Evolutionary conservation across 2,329 filamentous ascomycete species (phyloP), one percentile per base, ranked within the genome.

Genomic region (Domatiomyces catenatus): DNA sequence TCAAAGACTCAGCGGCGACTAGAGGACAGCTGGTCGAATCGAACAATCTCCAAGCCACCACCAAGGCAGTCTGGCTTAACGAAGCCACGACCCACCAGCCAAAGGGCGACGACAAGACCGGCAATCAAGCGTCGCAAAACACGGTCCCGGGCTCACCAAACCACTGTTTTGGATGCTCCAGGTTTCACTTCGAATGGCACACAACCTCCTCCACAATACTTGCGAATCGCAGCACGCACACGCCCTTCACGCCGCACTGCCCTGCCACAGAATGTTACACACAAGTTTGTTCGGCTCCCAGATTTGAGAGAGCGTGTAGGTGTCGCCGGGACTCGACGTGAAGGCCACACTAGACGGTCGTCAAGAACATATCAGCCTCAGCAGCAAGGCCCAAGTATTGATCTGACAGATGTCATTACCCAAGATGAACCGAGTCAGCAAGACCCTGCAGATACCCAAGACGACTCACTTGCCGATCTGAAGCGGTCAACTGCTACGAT

Each of bases 291-390:
- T 47, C 67, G 69, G 48, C 62, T 81, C 22, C 71, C 70, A 15
- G 77, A 72, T 20, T 64, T 62, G 28, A 57, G 65, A 7, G 78
- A 81, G 53, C 80, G 76, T 0, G 64, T 69, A 46, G 77, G 81
- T 58, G 75, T 74, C 6, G 73, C 71, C 48, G 56, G 60, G 28
- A 67, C 69, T 2, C 64, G 81, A 48, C 63, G 60, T 45, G 66
- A 72, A 50, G 80, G 77, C 78, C 70, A 63, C 55, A 61, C 15
- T 26, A 42, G 45, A 36, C 51, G 42, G 8, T 8, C 3, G 8
- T 20, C 22, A 3, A n/a, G 43, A 45, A 26, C 18, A 8, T 10
- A n/a, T 20, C 43, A 10, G 8, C 10, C 6, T 19, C 19, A n/a
- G 18, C 10, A 26, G n/a, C 19, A 20, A 12, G 8, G 22, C n/a